Conservation (phyloP, 2,329 filamentous ascomycete species). For the Neospermospora avenae region DNA sequence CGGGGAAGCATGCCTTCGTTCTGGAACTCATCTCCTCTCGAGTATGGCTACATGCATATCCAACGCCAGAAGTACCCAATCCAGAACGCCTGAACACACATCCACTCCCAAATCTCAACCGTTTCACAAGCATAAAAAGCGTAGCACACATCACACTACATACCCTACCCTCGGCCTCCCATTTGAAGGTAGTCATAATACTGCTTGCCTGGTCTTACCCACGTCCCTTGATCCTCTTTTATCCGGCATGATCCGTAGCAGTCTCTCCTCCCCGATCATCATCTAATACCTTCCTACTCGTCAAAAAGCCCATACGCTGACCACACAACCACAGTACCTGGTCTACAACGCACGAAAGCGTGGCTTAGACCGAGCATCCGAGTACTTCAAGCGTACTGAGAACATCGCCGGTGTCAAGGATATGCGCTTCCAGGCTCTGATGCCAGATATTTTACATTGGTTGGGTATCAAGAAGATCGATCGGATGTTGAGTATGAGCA, state of each 20-base stretch:
- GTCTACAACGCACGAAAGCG: constrained; percentile 80
- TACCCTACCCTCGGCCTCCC: constrained; percentile 6
- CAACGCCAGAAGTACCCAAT: constrained; percentile 58
- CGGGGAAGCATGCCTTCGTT: constrained; percentile 54
- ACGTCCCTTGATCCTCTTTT: no score
- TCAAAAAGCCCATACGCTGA: neutral
- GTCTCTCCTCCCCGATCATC: neutral
- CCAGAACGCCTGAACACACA: no score
- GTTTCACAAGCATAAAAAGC: neutral
- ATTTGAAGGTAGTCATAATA: no score
- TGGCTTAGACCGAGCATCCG: constrained; percentile 74
- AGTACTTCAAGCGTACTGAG: constrained; percentile 97
- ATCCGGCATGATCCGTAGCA: no score
- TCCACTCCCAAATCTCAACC: constrained; percentile 12
- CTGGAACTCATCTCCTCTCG: constrained; percentile 13
- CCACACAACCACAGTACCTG: constrained; percentile 36
- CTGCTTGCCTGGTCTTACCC: no score
- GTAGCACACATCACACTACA: neutral
- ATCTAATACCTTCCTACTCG: neutral
- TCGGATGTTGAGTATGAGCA: constrained; percentile 97
- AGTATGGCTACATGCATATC: constrained; percentile 17
- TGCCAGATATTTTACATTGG: constrained; percentile 98
- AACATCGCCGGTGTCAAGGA: constrained; percentile 96
- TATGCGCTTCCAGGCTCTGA: constrained; percentile 97
- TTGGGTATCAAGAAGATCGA: constrained; percentile 98